A percentile compares a stretch with the other conserved stretches of the same genome.
Evolutionary conservation across 345 rosid species (phyloP).

Genomic region (Salix dunnii): DNA sequence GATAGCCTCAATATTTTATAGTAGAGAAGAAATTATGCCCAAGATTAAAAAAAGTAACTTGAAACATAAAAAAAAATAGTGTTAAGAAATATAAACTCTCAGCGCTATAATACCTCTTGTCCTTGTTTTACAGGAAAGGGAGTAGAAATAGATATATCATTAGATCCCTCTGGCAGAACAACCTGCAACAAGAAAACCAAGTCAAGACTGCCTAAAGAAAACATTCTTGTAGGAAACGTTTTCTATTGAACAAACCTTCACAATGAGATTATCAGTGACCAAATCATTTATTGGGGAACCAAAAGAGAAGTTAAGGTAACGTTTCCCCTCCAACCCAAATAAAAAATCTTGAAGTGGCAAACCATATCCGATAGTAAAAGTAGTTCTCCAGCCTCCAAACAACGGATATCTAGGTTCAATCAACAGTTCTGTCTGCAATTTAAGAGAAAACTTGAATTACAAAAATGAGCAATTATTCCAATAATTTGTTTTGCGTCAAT

Average conservation of each 20-base stretch:
- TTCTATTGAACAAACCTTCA: slow-evolving; percentile 43
- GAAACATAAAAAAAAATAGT: neutral
- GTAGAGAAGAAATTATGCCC: neutral
- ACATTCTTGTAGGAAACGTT: neutral
- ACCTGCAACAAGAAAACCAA: slow-evolving; percentile 44
- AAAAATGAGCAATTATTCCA: slow-evolving; percentile 11
- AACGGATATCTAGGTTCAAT: slow-evolving; percentile 93
- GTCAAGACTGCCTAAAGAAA: slow-evolving; percentile 14
- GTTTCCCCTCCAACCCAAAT: slow-evolving; percentile 71
- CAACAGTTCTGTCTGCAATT: slow-evolving; percentile 72
- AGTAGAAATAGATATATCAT: slow-evolving; percentile 56
- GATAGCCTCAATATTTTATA: neutral
- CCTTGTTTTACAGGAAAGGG: slow-evolving; percentile 71
- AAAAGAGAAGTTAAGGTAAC: slow-evolving; percentile 64
- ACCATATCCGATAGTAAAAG: slow-evolving; percentile 91
- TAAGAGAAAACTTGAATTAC: slow-evolving; percentile 25
- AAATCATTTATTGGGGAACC: slow-evolving; percentile 74
- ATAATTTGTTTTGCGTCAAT: slow-evolving; percentile 1
- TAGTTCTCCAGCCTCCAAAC: slow-evolving; percentile 97
- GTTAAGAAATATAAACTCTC: slow-evolving; percentile 5
- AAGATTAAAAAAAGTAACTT: neutral
- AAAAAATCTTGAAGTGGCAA: slow-evolving; percentile 83
- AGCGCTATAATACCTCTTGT: slow-evolving; percentile 60
- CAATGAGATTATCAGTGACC: slow-evolving; percentile 64
- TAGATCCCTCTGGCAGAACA: slow-evolving; percentile 88